These are phyloP conservation scores for Monilinia aucupariae DNA, from an alignment of 2,329 filamentous ascomycete species.

Conservation along the genomic window DNA sequence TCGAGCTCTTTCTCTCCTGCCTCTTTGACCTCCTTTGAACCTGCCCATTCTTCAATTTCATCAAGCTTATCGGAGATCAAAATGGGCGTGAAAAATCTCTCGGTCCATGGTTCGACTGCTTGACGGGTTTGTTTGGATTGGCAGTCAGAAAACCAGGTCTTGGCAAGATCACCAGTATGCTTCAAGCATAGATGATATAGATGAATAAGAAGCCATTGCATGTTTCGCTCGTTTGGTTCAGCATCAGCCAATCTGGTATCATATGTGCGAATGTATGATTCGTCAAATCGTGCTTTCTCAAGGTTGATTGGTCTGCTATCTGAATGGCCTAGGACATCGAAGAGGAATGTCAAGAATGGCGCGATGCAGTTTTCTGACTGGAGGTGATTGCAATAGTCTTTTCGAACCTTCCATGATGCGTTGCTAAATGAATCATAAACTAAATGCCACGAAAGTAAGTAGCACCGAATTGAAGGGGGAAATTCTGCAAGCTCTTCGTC, in stretches of 20 bases:
- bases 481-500: conserved; percentile 63
- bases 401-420: conserved; percentile 75
- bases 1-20: conserved; percentile 50
- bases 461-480: conserved; percentile 66
- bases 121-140: conserved; percentile 74
- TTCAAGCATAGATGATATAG: conserved; percentile 78
- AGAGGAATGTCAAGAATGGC: conserved; percentile 70
- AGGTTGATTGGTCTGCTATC: conserved; percentile 69
- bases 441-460: conserved; percentile 83
- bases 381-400: conserved; percentile 72
- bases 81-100: conserved; percentile 71
- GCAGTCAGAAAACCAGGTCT: conserved; percentile 78
- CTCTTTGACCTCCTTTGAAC: conserved; percentile 43
- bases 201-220: conserved; percentile 79
- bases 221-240: conserved; percentile 63
- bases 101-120: conserved; percentile 78
- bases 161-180: conserved; percentile 72
- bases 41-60: conserved; percentile 63
- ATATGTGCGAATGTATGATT: conserved; percentile 51
- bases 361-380: conserved; percentile 65
- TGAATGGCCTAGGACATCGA: conserved; percentile 78
- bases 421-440: conserved; percentile 80
- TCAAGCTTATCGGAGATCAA: conserved; percentile 61
- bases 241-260: conserved; percentile 48
- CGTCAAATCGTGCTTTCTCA: conserved; percentile 58